These are phyloP conservation scores for Aspergillus sclerotiicarbonarius DNA, from an alignment of 495 filamentous ascomycete genomes.

Conservation along the genomic window DNA sequence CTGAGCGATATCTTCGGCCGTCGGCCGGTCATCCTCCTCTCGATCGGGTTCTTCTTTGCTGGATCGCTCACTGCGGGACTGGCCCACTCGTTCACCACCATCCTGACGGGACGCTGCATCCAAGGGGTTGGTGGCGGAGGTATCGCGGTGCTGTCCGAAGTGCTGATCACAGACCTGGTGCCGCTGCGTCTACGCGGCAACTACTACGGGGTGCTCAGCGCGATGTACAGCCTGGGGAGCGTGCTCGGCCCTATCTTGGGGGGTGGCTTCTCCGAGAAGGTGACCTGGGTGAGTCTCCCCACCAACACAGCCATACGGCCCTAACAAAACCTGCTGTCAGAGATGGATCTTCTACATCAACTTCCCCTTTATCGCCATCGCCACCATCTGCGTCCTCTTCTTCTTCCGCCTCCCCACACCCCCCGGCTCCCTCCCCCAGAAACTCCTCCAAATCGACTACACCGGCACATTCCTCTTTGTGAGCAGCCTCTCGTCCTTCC, in stretches of 20 bases:
- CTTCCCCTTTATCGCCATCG: conserved; percentile 50
- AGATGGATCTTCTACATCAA: conserved; percentile 71
- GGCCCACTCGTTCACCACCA: conserved; percentile 27
- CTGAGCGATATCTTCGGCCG: conserved; percentile 54
- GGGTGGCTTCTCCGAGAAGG: conserved; percentile 29
- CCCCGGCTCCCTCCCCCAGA: conserved; percentile 4
- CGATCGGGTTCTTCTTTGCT: conserved; percentile 37
- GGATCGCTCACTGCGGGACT: conserved; percentile 44
- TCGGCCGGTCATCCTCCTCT: conserved; percentile 39
- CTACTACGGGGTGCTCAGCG: conserved; percentile 30
- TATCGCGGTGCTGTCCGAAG: conserved; percentile 28
- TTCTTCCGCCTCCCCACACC: conserved; percentile 18
- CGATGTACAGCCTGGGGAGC: conserved; percentile 25
- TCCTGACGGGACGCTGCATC: conserved; percentile 32
- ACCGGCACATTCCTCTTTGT: conserved; percentile 53
- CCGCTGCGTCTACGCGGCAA: conserved; percentile 36
- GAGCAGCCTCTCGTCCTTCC: conserved; percentile 38
- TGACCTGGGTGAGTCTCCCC: conserved; percentile 33
- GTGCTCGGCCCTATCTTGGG: conserved; percentile 38
- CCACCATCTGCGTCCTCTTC: conserved; percentile 48
- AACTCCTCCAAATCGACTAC: conserved; percentile 52
- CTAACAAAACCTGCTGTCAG: too few species aligned
- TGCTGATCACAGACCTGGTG: conserved; percentile 40
- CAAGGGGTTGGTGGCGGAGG: conserved; percentile 39
- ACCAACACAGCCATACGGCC: too few species aligned